A percentile compares a stretch with the other conserved stretches of the same genome.
Evolutionary conservation across 495 filamentous ascomycete species (phyloP).

Genomic region (Arthonia radiata): DNA sequence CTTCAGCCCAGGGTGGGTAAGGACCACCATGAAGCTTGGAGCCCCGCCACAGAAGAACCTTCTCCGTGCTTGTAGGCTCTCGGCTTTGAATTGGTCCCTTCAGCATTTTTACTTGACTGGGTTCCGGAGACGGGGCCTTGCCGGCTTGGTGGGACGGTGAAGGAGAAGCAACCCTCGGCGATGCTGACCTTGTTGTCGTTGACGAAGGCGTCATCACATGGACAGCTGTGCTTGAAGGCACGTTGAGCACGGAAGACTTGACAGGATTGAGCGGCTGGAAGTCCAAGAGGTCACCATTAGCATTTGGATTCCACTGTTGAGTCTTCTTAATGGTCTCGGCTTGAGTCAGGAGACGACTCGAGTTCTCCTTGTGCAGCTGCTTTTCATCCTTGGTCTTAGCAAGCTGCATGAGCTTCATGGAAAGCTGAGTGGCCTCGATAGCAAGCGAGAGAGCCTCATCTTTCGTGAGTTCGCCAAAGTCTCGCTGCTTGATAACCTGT

Average conservation of each 20-base stretch:
- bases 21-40: constrained; percentile 1
- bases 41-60: constrained; percentile 8
- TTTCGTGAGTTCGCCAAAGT: no score
- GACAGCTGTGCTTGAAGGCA: no score
- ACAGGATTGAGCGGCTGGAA: constrained; percentile 59
- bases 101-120: constrained; percentile 27
- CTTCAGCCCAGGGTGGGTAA: not conserved
- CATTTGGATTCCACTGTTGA: constrained; percentile 8
- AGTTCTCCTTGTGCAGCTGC: constrained; percentile 32
- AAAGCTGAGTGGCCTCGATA: constrained; percentile 49
- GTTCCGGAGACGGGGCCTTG: not conserved
- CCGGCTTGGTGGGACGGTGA: not conserved
- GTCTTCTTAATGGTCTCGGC: constrained; percentile 47
- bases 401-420: constrained; percentile 44
- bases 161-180: not conserved
- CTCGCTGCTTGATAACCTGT: no score
- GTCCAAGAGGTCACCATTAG: constrained; percentile 36
- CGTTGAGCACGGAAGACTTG: constrained; percentile 51
- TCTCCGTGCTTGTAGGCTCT: not conserved
- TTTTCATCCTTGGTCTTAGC: constrained; percentile 28
- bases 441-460: constrained; percentile 46
- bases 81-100: not conserved
- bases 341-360: constrained; percentile 34
- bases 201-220: no score
- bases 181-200: no score